A percentile compares a stretch with the other conserved stretches of the same genome.
These are phyloP conservation scores for Arachnopeziza araneosa DNA, from an alignment of 2,329 filamentous ascomycete species.

Conservation along the genomic window DNA sequence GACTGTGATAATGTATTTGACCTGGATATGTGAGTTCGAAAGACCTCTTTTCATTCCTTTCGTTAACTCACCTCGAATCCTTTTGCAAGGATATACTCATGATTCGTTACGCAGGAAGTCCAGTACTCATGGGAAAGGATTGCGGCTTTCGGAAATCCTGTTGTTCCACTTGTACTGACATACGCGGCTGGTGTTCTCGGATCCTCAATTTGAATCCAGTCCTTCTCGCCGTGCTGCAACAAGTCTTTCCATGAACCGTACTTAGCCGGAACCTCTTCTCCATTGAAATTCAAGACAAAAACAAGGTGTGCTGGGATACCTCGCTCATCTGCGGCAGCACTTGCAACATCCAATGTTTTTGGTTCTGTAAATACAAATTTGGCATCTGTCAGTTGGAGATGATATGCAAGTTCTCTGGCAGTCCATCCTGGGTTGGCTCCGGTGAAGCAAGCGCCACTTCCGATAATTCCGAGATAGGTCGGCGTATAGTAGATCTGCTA, in stretches of 20 bases:
- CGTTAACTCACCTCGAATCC: constrained; percentile 10
- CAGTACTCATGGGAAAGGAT: constrained; percentile 26
- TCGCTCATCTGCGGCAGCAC: constrained; percentile 24
- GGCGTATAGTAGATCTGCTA: constrained; percentile 8
- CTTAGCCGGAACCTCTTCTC: background rate
- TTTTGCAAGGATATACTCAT: constrained; percentile 17
- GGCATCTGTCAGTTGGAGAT: constrained; percentile 20
- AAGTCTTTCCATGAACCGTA: background rate
- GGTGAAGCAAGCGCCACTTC: constrained; percentile 5
- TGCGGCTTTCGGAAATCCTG: constrained; percentile 48
- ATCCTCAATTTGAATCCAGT: background rate
- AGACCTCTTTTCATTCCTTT: background rate
- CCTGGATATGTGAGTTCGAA: background rate
- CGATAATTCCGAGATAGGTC: constrained; percentile 9
- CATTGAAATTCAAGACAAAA: constrained; percentile 21
- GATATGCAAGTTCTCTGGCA: constrained; percentile 23
- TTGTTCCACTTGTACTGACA: constrained; percentile 44
- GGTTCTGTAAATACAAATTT: constrained; percentile 25
- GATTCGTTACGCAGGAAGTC: constrained; percentile 40
- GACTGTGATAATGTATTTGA: constrained; percentile 44
- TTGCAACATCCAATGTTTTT: constrained; percentile 18
- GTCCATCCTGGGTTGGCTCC: constrained; percentile 7
- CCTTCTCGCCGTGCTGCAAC: background rate
- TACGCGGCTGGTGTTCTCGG: constrained; percentile 32
- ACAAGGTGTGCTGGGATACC: constrained; percentile 20